Conservation (phyloP, 441 rosid species). For the Croton setiger region DNA sequence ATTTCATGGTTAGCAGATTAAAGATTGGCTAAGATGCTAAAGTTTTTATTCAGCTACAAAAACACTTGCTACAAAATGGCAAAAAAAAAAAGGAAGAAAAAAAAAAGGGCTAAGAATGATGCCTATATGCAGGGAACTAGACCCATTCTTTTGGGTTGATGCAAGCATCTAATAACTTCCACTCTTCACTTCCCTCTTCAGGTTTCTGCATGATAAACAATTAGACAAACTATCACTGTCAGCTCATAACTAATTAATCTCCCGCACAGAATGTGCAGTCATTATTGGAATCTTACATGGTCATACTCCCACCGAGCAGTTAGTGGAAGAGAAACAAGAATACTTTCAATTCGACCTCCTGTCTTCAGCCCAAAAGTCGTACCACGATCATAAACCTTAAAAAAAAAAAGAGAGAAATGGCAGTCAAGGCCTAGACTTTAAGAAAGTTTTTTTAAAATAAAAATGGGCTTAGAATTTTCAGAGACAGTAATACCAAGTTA, state of each 20-base stretch:
- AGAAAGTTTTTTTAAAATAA: neutral
- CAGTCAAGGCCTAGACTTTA: neutral
- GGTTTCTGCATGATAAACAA: conserved; percentile 56
- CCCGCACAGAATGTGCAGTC: neutral
- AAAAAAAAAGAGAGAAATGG: conserved; percentile 5
- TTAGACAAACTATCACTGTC: conserved; percentile 4
- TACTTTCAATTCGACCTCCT: conserved; percentile 94
- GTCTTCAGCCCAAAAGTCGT: conserved; percentile 98
- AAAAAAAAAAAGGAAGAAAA: neutral
- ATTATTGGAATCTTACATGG: conserved; percentile 52
- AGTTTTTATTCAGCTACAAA: conserved; percentile 17
- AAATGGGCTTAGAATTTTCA: neutral
- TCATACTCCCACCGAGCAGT: conserved; percentile 98
- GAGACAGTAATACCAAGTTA: conserved; percentile 62
- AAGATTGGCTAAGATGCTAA: neutral
- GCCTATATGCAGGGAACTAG: conserved; percentile 19
- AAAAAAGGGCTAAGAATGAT: too few species aligned
- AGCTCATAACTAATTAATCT: conserved; percentile 3
- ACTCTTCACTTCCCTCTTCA: conserved; percentile 93
- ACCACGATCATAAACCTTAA: conserved; percentile 90
- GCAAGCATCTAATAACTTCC: conserved; percentile 97
- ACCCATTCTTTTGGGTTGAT: conserved; percentile 97
- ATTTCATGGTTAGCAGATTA: conserved; percentile 6
- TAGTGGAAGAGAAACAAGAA: conserved; percentile 90
- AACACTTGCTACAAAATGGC: neutral